A percentile compares a stretch with the other conserved stretches of the same genome.
These are phyloP conservation scores for Metschnikowia noctiluminum DNA, from an alignment of 805 yeast species.

Conservation along the genomic window DNA sequence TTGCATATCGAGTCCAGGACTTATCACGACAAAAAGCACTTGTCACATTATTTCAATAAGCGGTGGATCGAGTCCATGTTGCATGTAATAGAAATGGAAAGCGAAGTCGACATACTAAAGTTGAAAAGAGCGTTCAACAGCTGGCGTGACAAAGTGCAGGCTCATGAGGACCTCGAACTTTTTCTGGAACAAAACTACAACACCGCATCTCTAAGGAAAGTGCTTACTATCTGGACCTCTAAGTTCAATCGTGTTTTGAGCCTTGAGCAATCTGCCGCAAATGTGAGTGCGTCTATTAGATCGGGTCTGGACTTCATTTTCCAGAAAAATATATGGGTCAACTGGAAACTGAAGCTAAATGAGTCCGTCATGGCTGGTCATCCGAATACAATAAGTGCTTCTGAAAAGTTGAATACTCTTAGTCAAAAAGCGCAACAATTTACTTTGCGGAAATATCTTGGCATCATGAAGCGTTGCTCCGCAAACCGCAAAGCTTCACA, in stretches of 20 bases:
- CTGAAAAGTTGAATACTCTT: conserved; percentile 4
- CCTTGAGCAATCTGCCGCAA: background rate
- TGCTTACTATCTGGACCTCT: background rate
- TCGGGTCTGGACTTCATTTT: conserved; percentile 5
- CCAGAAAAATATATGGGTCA: background rate
- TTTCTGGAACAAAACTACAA: background rate
- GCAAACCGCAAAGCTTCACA: background rate
- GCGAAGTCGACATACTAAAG: conserved; percentile 9
- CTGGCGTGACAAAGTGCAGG: background rate
- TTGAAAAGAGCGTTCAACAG: conserved; percentile 12
- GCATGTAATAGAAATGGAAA: conserved; percentile 12
- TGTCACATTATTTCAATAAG: conserved; percentile 8
- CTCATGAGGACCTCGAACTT: background rate
- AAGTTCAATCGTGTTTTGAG: background rate
- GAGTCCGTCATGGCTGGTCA: background rate
- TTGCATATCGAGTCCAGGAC: conserved; percentile 13
- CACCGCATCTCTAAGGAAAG: background rate
- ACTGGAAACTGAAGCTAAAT: conserved; percentile 4
- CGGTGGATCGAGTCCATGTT: conserved; percentile 14
- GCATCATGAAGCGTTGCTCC: background rate
- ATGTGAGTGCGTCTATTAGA: background rate
- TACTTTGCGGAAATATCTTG: background rate
- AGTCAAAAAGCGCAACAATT: background rate
- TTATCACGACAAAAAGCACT: conserved; percentile 11
- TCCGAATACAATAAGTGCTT: background rate